Evolutionary conservation across 208 protist genomes (phyloP).

Genomic region (Crithidia bombi): DNA sequence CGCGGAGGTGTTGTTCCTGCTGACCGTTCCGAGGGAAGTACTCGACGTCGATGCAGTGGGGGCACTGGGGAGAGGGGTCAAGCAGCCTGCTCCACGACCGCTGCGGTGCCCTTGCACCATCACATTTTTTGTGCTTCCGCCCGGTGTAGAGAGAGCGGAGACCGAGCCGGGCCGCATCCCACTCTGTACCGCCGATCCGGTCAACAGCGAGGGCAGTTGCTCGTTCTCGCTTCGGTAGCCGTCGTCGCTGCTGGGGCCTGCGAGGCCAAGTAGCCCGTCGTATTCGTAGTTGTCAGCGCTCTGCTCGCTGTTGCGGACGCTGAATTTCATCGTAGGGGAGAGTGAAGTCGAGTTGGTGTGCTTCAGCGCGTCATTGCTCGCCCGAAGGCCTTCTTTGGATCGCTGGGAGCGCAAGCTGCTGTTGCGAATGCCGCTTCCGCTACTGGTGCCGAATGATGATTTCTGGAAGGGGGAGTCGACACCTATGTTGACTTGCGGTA

Average conservation of each 20-base stretch:
- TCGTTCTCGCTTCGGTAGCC: background rate
- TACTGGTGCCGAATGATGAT: background rate
- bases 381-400: background rate
- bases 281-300: conserved; percentile 1
- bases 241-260: background rate
- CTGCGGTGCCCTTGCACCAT: background rate
- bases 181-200: background rate
- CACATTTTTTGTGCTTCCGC: background rate
- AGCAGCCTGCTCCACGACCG: background rate
- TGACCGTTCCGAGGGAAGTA: background rate
- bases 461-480: background rate
- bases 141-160: background rate
- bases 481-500: background rate
- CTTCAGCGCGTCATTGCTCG: background rate
- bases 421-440: background rate
- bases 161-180: background rate
- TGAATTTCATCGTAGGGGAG: background rate
- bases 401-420: background rate
- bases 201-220: background rate
- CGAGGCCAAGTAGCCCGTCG: background rate
- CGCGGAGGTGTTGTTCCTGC: background rate
- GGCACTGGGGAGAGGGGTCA: background rate
- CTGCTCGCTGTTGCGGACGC: background rate
- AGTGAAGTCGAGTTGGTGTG: background rate
- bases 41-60: background rate